Conservation (phyloP, 2,329 filamentous ascomycete genomes). For the Apiospora saccharicola region DNA sequence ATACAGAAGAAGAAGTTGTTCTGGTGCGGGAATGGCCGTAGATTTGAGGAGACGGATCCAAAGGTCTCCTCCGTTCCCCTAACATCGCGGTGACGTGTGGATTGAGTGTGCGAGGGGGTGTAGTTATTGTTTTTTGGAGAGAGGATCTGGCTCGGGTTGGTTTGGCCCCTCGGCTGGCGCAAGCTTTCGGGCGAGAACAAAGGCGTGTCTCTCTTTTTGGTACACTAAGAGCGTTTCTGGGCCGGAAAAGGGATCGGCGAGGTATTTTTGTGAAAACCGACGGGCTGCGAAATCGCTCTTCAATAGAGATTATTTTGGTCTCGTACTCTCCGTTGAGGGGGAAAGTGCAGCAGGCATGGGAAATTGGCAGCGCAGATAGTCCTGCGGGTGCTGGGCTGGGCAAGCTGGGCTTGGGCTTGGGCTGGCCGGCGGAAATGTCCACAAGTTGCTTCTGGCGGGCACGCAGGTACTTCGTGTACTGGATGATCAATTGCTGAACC, state of each 20-base stretch:
- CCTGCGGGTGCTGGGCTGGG: conserved; percentile 6
- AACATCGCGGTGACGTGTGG: conserved; percentile 36
- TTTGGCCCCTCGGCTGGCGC: conserved; percentile 16
- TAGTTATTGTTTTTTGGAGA: neutral
- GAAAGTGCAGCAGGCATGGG: conserved; percentile 19
- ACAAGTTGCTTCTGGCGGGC: conserved; percentile 2
- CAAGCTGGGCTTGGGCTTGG: conserved; percentile 6
- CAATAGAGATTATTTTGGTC: neutral
- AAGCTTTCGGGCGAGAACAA: conserved; percentile 22
- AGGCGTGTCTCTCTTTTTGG: neutral
- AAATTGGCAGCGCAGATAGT: conserved; percentile 8
- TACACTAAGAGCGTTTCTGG: conserved; percentile 11
- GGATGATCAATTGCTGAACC: neutral
- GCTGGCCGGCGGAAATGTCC: conserved; percentile 18
- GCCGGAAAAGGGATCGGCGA: conserved; percentile 3
- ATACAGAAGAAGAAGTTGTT: conserved; percentile 64
- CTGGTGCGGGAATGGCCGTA: conserved; percentile 63
- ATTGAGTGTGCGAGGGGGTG: neutral
- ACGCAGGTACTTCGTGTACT: neutral
- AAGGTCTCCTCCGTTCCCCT: conserved; percentile 39
- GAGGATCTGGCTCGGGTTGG: neutral
- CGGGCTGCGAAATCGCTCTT: neutral
- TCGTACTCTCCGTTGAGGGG: conserved; percentile 19
- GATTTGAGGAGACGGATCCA: conserved; percentile 41
- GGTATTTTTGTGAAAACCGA: neutral